Conservation (phyloP, 371 early-diverging fungal species). For the Coemansia linderi region DNA sequence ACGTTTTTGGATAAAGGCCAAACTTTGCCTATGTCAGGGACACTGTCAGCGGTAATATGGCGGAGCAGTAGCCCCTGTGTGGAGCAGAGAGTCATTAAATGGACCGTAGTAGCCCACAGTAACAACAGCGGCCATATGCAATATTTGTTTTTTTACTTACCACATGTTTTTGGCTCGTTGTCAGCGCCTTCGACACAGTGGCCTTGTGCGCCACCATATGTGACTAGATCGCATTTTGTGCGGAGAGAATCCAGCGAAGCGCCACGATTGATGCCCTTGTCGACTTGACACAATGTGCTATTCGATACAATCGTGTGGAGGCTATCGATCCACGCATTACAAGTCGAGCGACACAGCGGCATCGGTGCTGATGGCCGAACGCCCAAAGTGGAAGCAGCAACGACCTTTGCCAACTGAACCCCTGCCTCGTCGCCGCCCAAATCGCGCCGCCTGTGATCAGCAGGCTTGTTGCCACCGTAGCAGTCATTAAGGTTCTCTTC, state of each 20-base stretch:
- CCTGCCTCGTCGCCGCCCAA: constrained; percentile 10
- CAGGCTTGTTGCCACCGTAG: constrained; percentile 25
- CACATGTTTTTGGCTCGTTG: constrained; percentile 52
- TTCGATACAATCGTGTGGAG: constrained; percentile 41
- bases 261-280: constrained; percentile 34
- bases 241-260: constrained; percentile 42
- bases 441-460: constrained; percentile 16
- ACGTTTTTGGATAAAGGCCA: constrained; percentile 2
- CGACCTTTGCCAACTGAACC: constrained; percentile 28
- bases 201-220: constrained; percentile 37
- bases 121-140: background rate
- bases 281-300: constrained; percentile 42
- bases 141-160: constrained; percentile 29
- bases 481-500: constrained; percentile 48
- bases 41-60: background rate
- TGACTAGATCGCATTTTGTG: constrained; percentile 34
- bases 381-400: constrained; percentile 20
- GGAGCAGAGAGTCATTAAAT: background rate
- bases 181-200: constrained; percentile 48
- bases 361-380: constrained; percentile 24
- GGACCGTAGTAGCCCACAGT: constrained; percentile 6
- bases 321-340: constrained; percentile 49
- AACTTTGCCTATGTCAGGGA: background rate
- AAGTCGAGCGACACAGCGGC: constrained; percentile 52
- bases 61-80: background rate